phyloP scores from a whole-genome alignment of 1,284 basidiomycete species.

The Cerioporus squamosus region DNA sequence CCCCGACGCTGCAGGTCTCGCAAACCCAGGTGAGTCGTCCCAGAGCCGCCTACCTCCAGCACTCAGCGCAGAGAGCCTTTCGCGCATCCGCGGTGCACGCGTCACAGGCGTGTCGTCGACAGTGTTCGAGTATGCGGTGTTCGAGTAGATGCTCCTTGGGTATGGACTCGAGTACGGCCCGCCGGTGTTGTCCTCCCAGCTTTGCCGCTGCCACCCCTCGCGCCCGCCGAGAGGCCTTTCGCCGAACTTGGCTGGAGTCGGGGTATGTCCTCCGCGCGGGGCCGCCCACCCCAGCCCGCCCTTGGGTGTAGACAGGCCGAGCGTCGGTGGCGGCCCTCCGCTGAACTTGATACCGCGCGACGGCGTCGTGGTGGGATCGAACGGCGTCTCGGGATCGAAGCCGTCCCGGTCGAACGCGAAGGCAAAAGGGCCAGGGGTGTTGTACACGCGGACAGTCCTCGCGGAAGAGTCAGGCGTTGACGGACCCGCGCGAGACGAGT shows the following conservation, averaged over 20 bases:
- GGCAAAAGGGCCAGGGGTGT: slow-evolving; percentile 38
- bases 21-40: slow-evolving; percentile 31
- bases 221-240: not conserved
- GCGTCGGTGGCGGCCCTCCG: slow-evolving; percentile 48
- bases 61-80: slow-evolving; percentile 11
- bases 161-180: slow-evolving; percentile 21
- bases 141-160: slow-evolving; percentile 25
- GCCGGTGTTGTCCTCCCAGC: slow-evolving; percentile 4
- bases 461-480: slow-evolving; percentile 52
- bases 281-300: slow-evolving; percentile 47
- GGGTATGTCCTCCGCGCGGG: slow-evolving; percentile 50
- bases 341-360: slow-evolving; percentile 67
- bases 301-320: slow-evolving; percentile 52
- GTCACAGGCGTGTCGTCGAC: slow-evolving; percentile 40
- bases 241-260: slow-evolving; percentile 32
- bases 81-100: slow-evolving; percentile 25
- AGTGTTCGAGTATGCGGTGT: slow-evolving; percentile 13
- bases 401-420: slow-evolving; percentile 40
- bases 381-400: slow-evolving; percentile 53
- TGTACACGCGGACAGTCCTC: slow-evolving; percentile 50
- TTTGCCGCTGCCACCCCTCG: slow-evolving; percentile 7
- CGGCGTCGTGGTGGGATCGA: slow-evolving; percentile 76
- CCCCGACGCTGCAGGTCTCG: slow-evolving; percentile 15
- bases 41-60: slow-evolving; percentile 19
- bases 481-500: slow-evolving; percentile 45